Conservation (phyloP, 495 filamentous ascomycete species). For the Rhypophila decipiens region DNA sequence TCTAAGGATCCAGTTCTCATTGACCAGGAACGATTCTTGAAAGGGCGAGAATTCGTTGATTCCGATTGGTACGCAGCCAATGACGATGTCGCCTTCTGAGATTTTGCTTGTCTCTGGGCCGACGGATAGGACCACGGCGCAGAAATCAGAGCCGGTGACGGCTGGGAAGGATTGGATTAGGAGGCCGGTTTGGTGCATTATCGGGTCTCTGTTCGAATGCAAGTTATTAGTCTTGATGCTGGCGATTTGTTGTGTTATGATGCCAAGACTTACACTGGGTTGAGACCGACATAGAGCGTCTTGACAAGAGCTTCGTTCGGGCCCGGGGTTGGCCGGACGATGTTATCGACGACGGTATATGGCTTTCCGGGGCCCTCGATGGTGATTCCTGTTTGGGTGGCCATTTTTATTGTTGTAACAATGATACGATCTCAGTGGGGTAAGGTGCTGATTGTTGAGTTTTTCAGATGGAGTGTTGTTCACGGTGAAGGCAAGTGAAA, state of each 20-base stretch:
- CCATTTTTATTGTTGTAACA: no score
- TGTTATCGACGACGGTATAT: conserved; percentile 14
- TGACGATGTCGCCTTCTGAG: conserved; percentile 30
- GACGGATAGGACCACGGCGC: conserved; percentile 52
- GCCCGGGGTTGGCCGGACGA: conserved; percentile 23
- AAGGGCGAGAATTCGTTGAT: conserved; percentile 31
- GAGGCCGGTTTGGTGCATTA: conserved; percentile 18
- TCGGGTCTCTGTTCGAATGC: conserved; percentile 8
- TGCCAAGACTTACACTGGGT: conserved; percentile 22
- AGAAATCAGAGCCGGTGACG: conserved; percentile 59
- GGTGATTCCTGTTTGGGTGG: conserved; percentile 18
- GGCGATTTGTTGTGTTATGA: not conserved
- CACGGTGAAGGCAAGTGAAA: no score
- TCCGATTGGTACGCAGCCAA: conserved; percentile 38
- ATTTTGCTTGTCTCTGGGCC: conserved; percentile 44
- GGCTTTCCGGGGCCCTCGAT: conserved; percentile 12
- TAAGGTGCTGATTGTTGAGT: no score
- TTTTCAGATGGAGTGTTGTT: no score
- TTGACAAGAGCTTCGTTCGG: conserved; percentile 52
- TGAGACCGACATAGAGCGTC: conserved; percentile 50
- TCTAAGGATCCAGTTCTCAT: conserved; percentile 31
- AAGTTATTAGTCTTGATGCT: not conserved
- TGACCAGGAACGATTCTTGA: conserved; percentile 43
- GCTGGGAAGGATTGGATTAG: conserved; percentile 16
- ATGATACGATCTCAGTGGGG: no score